A percentile compares a stretch with the other conserved stretches of the same genome.
Conservation (phyloP, 129 eudicot species). For the Solidago caesia region DNA sequence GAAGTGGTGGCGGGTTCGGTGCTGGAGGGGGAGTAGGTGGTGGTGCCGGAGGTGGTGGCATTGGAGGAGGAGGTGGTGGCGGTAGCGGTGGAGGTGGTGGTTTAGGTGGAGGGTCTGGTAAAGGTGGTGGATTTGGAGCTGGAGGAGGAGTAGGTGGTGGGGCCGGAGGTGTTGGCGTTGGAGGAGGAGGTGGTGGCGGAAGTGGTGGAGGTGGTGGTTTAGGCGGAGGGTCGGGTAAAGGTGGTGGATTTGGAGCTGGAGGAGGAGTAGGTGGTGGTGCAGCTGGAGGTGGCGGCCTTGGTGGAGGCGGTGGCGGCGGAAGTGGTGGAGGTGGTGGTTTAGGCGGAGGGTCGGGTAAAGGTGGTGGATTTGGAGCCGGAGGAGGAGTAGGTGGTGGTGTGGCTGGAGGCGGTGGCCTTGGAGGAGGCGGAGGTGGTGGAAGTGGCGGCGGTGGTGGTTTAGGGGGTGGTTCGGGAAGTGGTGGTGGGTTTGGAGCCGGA, state of each 20-base stretch:
- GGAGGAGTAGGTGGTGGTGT: conserved; percentile 30
- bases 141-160: conserved; percentile 24
- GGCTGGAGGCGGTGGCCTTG: conserved; percentile 32
- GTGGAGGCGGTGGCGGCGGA: conserved; percentile 32
- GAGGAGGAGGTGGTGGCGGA: conserved; percentile 8
- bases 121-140: conserved; percentile 24
- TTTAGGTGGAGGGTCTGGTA: conserved; percentile 18
- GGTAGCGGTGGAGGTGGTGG: conserved; percentile 24
- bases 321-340: conserved; percentile 33
- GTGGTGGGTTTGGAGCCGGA: conserved; percentile 62
- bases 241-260: conserved; percentile 37
- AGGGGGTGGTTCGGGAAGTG: conserved; percentile 49
- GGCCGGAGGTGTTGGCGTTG: not conserved
- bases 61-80: conserved; percentile 11
- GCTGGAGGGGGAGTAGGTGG: conserved; percentile 19
- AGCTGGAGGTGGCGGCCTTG: conserved; percentile 29
- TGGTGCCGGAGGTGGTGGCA: conserved; percentile 14
- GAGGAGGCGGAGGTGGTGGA: conserved; percentile 36
- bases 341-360: conserved; percentile 22
- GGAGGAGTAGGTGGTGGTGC: conserved; percentile 31
- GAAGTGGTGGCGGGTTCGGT: conserved; percentile 6
- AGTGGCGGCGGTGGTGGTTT: conserved; percentile 51
- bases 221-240: conserved; percentile 35
- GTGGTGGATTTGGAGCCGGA: conserved; percentile 33
- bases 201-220: conserved; percentile 24